Conservation (phyloP, 371 early-diverging fungal species). For the Mycotypha africana region DNA sequence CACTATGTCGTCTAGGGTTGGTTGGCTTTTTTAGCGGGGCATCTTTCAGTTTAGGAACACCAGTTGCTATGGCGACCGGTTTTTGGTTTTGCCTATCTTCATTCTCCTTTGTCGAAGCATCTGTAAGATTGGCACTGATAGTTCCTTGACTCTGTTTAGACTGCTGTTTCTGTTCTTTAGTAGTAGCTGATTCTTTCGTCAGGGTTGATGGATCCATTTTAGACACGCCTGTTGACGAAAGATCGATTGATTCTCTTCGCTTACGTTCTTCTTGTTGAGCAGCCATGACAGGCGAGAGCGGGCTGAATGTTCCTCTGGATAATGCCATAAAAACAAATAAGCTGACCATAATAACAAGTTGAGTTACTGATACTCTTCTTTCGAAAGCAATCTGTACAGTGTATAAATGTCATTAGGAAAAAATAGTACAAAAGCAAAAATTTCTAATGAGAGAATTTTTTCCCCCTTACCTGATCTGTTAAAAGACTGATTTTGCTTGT, state of each 20-base stretch:
- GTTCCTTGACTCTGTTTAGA: no score
- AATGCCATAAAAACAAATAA: slow-evolving; percentile 52
- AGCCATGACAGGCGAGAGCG: slow-evolving; percentile 39
- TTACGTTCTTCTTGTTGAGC: slow-evolving; percentile 39
- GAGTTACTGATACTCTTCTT: slow-evolving; percentile 54
- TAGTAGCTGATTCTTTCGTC: neutral
- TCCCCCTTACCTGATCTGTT: slow-evolving; percentile 51
- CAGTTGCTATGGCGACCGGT: no score
- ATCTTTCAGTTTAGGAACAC: no score
- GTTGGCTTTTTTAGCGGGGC: no score
- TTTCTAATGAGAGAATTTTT: no score
- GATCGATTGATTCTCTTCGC: slow-evolving; percentile 25
- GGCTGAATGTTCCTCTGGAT: slow-evolving; percentile 38
- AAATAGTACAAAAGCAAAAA: no score
- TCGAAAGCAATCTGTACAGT: slow-evolving; percentile 62
- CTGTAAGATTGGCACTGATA: no score
- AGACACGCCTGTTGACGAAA: neutral
- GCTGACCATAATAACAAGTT: slow-evolving; percentile 47
- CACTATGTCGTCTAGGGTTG: slow-evolving; percentile 17
- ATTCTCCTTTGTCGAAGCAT: no score
- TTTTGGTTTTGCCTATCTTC: no score
- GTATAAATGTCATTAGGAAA: no score
- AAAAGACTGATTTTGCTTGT: slow-evolving; percentile 41
- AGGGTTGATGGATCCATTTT: neutral
- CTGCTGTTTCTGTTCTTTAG: no score